These are phyloP conservation scores for Sugiyamaella marilandica DNA, from an alignment of 805 yeast genomes.

Conservation along the genomic window DNA sequence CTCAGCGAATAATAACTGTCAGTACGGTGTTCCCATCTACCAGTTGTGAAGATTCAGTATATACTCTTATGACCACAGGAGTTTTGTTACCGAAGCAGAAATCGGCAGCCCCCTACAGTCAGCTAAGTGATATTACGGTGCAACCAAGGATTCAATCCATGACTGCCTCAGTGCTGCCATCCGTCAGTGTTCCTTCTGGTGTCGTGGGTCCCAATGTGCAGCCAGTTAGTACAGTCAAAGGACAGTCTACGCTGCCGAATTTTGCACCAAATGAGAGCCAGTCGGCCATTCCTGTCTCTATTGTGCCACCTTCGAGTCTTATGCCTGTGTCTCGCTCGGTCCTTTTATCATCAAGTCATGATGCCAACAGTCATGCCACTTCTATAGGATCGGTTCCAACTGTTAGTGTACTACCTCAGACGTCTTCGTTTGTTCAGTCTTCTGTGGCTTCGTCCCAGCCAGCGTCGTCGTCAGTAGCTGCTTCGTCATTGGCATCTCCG, in stretches of 20 bases:
- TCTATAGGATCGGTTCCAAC: too few relatives aligned
- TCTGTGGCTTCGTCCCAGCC: neutral
- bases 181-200: constrained; percentile 2
- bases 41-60: constrained; percentile 5
- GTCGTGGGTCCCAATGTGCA: constrained; percentile 6
- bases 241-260: constrained; percentile 1
- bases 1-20: constrained; percentile 3
- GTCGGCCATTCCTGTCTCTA: neutral
- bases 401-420: too few relatives aligned
- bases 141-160: neutral
- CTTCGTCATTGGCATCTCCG: neutral
- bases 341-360: neutral
- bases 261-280: constrained; percentile 3
- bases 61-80: constrained; percentile 10
- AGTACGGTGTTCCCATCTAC: constrained; percentile 9
- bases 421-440: neutral
- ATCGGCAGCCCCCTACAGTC: constrained; percentile 1
- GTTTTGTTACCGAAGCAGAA: constrained; percentile 6
- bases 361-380: too few relatives aligned
- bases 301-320: neutral
- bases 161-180: neutral
- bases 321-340: neutral
- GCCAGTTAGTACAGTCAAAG: neutral
- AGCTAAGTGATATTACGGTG: neutral
- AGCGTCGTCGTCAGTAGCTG: neutral